Conservation (phyloP, 495 filamentous ascomycete genomes). For the Penicillium odoratum region DNA sequence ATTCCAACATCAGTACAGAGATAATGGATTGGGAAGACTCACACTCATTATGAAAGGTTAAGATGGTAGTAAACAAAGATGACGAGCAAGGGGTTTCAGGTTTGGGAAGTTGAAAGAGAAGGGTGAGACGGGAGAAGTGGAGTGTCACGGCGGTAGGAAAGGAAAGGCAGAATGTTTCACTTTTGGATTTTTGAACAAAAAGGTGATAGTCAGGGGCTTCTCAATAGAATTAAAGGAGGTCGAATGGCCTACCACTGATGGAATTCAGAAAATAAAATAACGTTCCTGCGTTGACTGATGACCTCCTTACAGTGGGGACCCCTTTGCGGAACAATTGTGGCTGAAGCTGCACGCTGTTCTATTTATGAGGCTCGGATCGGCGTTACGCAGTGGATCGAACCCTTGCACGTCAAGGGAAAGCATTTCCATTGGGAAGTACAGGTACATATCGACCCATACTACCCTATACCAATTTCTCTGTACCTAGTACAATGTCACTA, state of each 20-base stretch:
- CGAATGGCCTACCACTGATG: too few relatives aligned
- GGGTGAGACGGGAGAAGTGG: conserved; percentile 29
- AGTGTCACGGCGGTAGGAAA: conserved; percentile 22
- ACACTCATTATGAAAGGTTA: conserved; percentile 36
- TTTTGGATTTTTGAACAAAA: not conserved
- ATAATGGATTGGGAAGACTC: conserved; percentile 17
- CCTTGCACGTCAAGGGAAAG: conserved; percentile 9
- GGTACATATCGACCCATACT: conserved; percentile 2
- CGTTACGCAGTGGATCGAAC: conserved; percentile 8
- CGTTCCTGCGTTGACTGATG: conserved; percentile 4
- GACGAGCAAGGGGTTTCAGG: conserved; percentile 9
- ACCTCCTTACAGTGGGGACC: conserved; percentile 13
- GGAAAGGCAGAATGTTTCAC: conserved; percentile 7
- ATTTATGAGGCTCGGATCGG: conserved; percentile 20
- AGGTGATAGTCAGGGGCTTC: conserved; percentile 17
- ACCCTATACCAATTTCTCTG: not conserved
- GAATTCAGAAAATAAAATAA: not conserved
- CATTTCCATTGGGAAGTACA: conserved; percentile 12
- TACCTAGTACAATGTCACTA: conserved; percentile 12
- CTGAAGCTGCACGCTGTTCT: conserved; percentile 17
- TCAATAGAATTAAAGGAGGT: not conserved
- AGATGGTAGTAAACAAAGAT: conserved; percentile 17
- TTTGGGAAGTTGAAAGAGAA: conserved; percentile 17
- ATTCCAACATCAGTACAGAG: not conserved
- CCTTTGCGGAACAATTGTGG: conserved; percentile 10